Conservation (phyloP, 1,284 basidiomycete genomes). For the Vanrija pseudolonga region DNA sequence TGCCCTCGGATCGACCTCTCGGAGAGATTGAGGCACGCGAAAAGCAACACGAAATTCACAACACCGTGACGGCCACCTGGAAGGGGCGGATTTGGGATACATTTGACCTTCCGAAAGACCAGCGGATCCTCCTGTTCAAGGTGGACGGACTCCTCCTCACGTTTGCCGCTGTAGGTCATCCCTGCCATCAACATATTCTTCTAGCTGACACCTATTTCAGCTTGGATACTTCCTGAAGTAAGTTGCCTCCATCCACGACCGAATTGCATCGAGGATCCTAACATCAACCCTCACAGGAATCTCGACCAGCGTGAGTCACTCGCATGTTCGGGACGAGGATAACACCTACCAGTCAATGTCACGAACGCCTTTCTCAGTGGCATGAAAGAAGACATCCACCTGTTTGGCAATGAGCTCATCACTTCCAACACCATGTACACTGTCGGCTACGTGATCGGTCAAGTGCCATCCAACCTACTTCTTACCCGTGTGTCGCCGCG, state of each 20-base stretch:
- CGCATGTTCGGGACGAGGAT: not conserved
- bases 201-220: too few species aligned
- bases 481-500: not conserved
- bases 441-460: conserved; percentile 4
- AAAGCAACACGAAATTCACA: not conserved
- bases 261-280: not conserved
- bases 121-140: conserved; percentile 4
- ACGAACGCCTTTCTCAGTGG: conserved; percentile 8
- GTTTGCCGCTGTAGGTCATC: not conserved
- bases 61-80: not conserved
- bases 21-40: not conserved
- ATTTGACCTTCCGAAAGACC: conserved; percentile 23
- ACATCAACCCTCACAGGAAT: not conserved
- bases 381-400: conserved; percentile 6
- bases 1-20: not conserved
- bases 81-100: conserved; percentile 38
- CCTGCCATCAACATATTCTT: too few species aligned
- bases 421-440: not conserved
- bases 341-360: not conserved
- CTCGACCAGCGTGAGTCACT: not conserved
- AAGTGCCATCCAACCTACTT: not conserved
- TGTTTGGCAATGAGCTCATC: conserved; percentile 1
- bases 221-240: too few species aligned
- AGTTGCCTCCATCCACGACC: not conserved
- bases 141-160: conserved; percentile 1